A percentile compares a stretch with the other conserved stretches of the same genome.
These are phyloP conservation scores for Chytriomyces confervae DNA, from an alignment of 192 early-diverging fungal species.

Conservation along the genomic window DNA sequence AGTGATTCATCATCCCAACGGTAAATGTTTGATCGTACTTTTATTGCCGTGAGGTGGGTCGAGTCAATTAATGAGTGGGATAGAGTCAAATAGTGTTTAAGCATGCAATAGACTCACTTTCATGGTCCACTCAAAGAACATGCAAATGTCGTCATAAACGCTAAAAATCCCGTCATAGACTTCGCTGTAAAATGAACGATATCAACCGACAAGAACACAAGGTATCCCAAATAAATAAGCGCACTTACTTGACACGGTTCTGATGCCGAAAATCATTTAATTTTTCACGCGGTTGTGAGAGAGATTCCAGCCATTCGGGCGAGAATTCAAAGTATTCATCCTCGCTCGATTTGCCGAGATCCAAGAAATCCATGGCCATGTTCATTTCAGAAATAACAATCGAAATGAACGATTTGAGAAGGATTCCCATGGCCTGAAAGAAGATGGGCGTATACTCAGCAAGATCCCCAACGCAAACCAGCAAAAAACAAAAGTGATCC, in stretches of 20 bases:
- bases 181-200: constrained; percentile 57
- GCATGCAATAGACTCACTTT: constrained; percentile 37
- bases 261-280: constrained; percentile 73
- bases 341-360: constrained; percentile 35
- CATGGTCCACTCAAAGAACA: constrained; percentile 75
- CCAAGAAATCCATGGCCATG: constrained; percentile 89
- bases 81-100: too few relatives aligned
- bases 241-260: constrained; percentile 69
- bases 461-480: too few relatives aligned
- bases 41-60: too few relatives aligned
- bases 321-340: constrained; percentile 12
- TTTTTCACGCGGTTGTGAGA: constrained; percentile 59
- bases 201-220: neutral
- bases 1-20: constrained; percentile 83
- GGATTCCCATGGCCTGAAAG: neutral
- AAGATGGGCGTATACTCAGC: too few relatives aligned
- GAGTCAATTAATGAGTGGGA: too few relatives aligned
- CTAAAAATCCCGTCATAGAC: constrained; percentile 82
- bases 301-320: constrained; percentile 52
- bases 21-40: constrained; percentile 56
- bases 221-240: neutral
- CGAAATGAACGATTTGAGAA: constrained; percentile 54
- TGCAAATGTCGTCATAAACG: constrained; percentile 72
- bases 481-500: constrained; percentile 20
- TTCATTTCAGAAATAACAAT: constrained; percentile 88